Evolutionary conservation across 2,329 filamentous ascomycete species (phyloP).

Genomic region (Chlorencoelia australis): DNA sequence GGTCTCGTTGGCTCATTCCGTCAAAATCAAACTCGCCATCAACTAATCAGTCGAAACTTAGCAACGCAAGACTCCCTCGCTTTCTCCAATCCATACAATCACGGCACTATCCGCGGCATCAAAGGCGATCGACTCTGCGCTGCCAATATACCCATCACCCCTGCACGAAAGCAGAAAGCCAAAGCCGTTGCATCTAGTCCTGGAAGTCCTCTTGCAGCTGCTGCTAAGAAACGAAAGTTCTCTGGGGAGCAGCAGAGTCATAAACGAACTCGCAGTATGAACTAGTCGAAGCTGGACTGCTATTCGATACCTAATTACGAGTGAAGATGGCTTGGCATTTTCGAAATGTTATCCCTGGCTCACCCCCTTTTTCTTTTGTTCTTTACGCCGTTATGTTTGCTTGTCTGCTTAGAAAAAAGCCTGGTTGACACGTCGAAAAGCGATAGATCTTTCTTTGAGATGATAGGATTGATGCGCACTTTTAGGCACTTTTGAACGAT

Average conservation of each 20-base stretch:
- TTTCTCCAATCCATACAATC: slow-evolving; percentile 49
- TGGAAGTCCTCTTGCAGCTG: slow-evolving; percentile 17
- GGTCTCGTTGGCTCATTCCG: slow-evolving; percentile 69
- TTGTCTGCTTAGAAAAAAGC: too few species aligned
- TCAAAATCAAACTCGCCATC: slow-evolving; percentile 48
- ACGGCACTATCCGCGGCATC: slow-evolving; percentile 51
- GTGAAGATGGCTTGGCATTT: background rate
- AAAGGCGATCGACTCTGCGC: slow-evolving; percentile 56
- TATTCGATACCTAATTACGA: background rate
- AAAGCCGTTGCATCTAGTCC: slow-evolving; percentile 15
- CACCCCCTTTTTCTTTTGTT: background rate
- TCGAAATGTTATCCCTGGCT: background rate
- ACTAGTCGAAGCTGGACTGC: slow-evolving; percentile 12
- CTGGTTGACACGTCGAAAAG: too few species aligned
- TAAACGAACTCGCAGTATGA: slow-evolving; percentile 22
- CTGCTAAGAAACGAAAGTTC: slow-evolving; percentile 22
- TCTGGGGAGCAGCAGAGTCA: slow-evolving; percentile 16
- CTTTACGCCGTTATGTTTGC: too few species aligned
- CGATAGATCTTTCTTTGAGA: too few species aligned
- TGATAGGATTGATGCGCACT: too few species aligned
- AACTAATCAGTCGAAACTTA: slow-evolving; percentile 42
- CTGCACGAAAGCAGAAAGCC: slow-evolving; percentile 39
- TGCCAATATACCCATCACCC: slow-evolving; percentile 58
- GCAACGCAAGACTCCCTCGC: slow-evolving; percentile 52
- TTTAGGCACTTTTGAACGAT: too few species aligned